These are phyloP conservation scores for Neurospora sp. DNA, from an alignment of 495 filamentous ascomycete genomes.

Conservation along the genomic window DNA sequence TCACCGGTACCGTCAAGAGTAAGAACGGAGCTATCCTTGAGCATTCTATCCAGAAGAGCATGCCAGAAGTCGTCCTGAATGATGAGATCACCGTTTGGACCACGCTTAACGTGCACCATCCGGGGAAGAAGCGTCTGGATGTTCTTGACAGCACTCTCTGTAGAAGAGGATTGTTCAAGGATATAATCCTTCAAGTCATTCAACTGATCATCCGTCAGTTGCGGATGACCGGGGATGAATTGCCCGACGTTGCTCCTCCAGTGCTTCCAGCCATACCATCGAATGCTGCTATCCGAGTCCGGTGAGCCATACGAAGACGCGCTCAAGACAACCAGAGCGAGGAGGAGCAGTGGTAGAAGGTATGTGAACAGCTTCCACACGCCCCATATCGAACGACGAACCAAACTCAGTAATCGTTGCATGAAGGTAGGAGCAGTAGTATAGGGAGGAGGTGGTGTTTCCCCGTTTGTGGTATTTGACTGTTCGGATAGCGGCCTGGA, in stretches of 20 bases:
- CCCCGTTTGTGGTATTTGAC: not conserved
- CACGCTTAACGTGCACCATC: slow-evolving; percentile 29
- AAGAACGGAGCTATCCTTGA: slow-evolving; percentile 22
- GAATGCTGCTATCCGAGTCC: not conserved
- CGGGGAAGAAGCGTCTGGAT: slow-evolving; percentile 23
- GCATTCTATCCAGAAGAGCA: slow-evolving; percentile 31
- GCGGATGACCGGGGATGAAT: slow-evolving; percentile 9
- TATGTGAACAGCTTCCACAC: not conserved
- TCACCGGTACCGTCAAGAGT: slow-evolving; percentile 17
- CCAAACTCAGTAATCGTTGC: not conserved
- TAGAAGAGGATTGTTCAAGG: slow-evolving; percentile 1
- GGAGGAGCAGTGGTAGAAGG: not conserved
- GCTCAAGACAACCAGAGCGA: not conserved
- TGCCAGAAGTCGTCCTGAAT: slow-evolving; percentile 47
- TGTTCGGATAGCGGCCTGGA: not conserved
- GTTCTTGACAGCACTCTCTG: slow-evolving; percentile 13
- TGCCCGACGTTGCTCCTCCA: slow-evolving; percentile 12
- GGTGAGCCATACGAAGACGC: not conserved
- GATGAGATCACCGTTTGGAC: slow-evolving; percentile 25
- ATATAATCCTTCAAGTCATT: slow-evolving; percentile 12
- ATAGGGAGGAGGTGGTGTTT: not conserved
- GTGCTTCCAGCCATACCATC: slow-evolving; percentile 14
- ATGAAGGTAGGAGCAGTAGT: not conserved
- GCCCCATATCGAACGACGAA: not conserved
- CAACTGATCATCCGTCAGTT: slow-evolving; percentile 13